Percentiles rank a stretch among this genome's conserved stretches.
Conservation (phyloP, 352 stramenopile genomes). For the Peronosclerospora sorghi region DNA sequence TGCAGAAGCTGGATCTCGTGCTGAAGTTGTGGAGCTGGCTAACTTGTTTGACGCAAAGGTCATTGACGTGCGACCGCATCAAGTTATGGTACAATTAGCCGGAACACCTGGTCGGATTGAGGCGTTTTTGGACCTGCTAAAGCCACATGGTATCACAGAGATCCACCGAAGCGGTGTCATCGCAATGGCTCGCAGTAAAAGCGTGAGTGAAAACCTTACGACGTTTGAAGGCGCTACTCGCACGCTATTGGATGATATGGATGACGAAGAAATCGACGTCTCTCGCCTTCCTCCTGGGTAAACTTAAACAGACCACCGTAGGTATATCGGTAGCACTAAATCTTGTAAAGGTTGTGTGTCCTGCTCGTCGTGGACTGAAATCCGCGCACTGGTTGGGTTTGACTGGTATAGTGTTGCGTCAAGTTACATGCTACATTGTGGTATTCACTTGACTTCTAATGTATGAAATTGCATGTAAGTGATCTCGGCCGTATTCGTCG, state of each 20-base stretch:
- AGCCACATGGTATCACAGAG: conserved; percentile 72
- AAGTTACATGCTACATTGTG: too few species aligned
- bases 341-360: too few species aligned
- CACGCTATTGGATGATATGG: conserved; percentile 54
- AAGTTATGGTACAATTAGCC: conserved; percentile 76
- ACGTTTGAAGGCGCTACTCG: conserved; percentile 68
- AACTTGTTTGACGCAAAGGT: conserved; percentile 83
- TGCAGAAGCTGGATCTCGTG: conserved; percentile 47
- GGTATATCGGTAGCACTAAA: background rate
- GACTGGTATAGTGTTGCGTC: too few species aligned
- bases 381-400: too few species aligned
- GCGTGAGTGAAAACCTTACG: conserved; percentile 42
- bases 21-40: conserved; percentile 69
- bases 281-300: conserved; percentile 54
- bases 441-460: too few species aligned
- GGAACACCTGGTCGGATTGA: conserved; percentile 69
- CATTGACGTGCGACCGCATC: conserved; percentile 72
- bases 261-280: conserved; percentile 52
- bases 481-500: too few species aligned
- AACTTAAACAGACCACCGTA: conserved; percentile 22
- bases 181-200: conserved; percentile 68
- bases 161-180: conserved; percentile 81
- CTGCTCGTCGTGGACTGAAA: too few species aligned
- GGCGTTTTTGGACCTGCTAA: conserved; percentile 72
- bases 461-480: too few species aligned